Conservation (phyloP, 371 early-diverging fungal species). For the Mortierella sp. region DNA sequence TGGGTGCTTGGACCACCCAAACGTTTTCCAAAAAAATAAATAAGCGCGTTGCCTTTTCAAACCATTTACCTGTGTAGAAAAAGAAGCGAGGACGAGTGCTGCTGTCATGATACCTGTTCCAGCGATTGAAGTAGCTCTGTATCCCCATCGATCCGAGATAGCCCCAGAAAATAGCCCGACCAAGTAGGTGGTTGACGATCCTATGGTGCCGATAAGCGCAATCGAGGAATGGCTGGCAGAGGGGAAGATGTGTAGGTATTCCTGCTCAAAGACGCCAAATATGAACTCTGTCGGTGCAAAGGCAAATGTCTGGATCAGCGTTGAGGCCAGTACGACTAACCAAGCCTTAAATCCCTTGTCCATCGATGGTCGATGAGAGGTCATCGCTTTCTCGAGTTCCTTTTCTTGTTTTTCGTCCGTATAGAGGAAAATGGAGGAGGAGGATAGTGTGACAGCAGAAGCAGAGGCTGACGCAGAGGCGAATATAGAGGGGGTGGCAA, state of each 20-base stretch:
- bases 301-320: conserved; percentile 39
- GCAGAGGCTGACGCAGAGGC: neutral
- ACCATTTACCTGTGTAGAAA: conserved; percentile 23
- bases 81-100: conserved; percentile 26
- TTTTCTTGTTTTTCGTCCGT: neutral
- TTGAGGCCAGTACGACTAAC: conserved; percentile 29
- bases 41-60: neutral
- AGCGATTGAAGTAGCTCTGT: conserved; percentile 9
- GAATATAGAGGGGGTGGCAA: too few species aligned
- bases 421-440: neutral
- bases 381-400: neutral
- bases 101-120: conserved; percentile 21
- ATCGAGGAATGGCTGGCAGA: conserved; percentile 12
- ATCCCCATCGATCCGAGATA: conserved; percentile 27
- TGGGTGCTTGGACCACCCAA: neutral
- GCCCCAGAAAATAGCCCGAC: conserved; percentile 27
- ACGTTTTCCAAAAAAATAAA: neutral
- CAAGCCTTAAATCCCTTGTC: conserved; percentile 26
- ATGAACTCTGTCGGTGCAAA: conserved; percentile 50
- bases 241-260: conserved; percentile 21
- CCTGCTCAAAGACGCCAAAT: conserved; percentile 38
- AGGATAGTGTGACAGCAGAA: neutral
- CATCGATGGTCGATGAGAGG: conserved; percentile 2
- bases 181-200: conserved; percentile 23
- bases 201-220: conserved; percentile 38